Evolutionary conservation across 2,329 filamentous ascomycete species (phyloP).

Genomic region (Fusarium sp.): DNA sequence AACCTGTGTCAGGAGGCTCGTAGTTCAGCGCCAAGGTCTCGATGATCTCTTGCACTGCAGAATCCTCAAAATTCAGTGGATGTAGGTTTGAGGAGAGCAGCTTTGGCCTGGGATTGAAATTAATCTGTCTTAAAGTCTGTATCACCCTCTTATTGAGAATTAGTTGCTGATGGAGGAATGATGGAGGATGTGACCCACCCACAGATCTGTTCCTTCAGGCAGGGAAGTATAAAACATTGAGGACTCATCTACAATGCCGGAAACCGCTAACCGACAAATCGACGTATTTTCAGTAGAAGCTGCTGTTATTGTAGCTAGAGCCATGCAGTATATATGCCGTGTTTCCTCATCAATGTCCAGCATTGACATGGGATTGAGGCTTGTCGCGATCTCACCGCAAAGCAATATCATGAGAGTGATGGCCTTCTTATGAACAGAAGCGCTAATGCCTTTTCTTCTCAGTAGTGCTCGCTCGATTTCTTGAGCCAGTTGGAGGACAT

Average conservation of each 20-base stretch:
- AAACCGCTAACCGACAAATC: constrained; percentile 52
- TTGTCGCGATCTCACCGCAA: constrained; percentile 53
- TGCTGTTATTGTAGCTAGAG: constrained; percentile 51
- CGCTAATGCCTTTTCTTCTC: constrained; percentile 17
- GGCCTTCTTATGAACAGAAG: constrained; percentile 48
- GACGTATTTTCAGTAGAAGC: constrained; percentile 46
- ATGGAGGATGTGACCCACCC: constrained; percentile 47
- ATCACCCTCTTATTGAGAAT: constrained; percentile 43
- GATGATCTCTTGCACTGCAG: constrained; percentile 42
- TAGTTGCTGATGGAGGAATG: constrained; percentile 20
- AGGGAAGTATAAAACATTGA: constrained; percentile 48
- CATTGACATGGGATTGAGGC: constrained; percentile 45
- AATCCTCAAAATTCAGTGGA: constrained; percentile 44
- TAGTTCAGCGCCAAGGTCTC: constrained; percentile 43
- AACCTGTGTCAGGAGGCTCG: constrained; percentile 33
- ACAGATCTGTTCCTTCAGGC: constrained; percentile 51
- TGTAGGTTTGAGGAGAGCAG: constrained; percentile 36
- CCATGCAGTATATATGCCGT: constrained; percentile 49
- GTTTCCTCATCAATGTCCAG: constrained; percentile 42
- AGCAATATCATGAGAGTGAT: constrained; percentile 53
- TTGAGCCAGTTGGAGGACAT: constrained; percentile 50
- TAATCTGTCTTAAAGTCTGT: constrained; percentile 42
- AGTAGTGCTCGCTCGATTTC: constrained; percentile 44
- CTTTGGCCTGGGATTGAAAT: constrained; percentile 29
- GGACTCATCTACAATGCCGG: constrained; percentile 55